Base-by-base conservation (phyloP, 495 filamentous ascomycete species). In the Sphaerosporella brunnea region DNA sequence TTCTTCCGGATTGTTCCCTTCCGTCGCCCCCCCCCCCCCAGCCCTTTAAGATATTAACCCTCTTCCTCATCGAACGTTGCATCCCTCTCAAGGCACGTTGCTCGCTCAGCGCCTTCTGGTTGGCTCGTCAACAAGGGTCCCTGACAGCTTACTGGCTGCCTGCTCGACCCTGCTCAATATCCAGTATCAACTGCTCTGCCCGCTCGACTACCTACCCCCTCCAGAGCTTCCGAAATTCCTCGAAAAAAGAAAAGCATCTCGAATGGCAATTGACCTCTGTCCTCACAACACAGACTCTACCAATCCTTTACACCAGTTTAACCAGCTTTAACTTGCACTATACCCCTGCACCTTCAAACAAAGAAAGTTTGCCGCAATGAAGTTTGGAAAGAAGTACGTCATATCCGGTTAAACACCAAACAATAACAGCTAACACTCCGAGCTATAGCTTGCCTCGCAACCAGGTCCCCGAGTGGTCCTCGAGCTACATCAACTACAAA, bases 391-490 rank as follows among this genome's bases (percentile, higher is more conserved):
- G 66, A 83, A 78, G 70, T 73, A 34, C 9, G 18, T n/a, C 41
- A 19, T 48, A 15, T n/a, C n/a, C n/a, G n/a, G n/a, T n/a, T n/a
- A n/a, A n/a, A n/a, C n/a, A n/a, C n/a, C n/a, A 43, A 18, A 20
- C 11, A 18, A 36, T 10, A 30, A 39, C 32, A 50, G 51, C 25
- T 48, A 62, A 46, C 52, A 51, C 51, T 54, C 4, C 35, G 24
- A 15, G 53, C 21, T 59, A 55, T 60, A 85, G 79, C 67, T 72
- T 97, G 43, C 70, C 85, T 10, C 80, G 88, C 34, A 93, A 94
- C 61, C 86, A 94, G 60, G 90, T 96, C 47, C 90, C 90, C 9
- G 90, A 97, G 66, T 97, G 87, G 87, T 82, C 87, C 47, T 65
- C 78, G 26, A 77, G 73, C 15, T 97, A 97, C 59, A 93, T 97